A percentile compares a stretch with the other conserved stretches of the same genome.
phyloP scores from a whole-genome alignment of 2,329 filamentous ascomycete genomes.

The Trichoderma sp. region DNA sequence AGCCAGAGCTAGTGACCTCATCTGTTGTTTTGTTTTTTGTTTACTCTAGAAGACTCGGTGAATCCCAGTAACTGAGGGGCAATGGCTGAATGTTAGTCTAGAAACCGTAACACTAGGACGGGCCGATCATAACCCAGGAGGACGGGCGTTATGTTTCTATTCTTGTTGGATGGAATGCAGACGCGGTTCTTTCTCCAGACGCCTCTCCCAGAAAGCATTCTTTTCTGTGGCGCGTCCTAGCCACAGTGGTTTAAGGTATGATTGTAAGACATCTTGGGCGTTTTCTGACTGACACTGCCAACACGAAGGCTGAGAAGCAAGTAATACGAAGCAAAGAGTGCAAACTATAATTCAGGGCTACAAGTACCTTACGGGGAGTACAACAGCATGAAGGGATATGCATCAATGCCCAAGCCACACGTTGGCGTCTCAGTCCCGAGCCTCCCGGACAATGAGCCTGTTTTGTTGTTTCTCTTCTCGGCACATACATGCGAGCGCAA shows the following conservation, averaged over 20 bases:
- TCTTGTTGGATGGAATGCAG: background rate
- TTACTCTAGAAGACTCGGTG: background rate
- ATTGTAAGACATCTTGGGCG: background rate
- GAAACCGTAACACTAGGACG: background rate
- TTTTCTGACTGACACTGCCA: background rate
- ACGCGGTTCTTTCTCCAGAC: background rate
- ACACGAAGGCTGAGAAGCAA: background rate
- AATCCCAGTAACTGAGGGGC: background rate
- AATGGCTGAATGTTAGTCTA: background rate
- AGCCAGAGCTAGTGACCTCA: background rate
- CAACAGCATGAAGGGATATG: background rate
- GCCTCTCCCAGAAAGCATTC: background rate
- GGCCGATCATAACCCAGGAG: background rate
- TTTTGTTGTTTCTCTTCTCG: background rate
- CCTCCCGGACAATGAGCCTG: background rate
- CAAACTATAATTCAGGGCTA: background rate
- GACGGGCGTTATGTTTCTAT: background rate
- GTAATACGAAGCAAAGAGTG: background rate
- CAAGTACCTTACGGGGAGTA: background rate
- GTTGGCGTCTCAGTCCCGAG: background rate
- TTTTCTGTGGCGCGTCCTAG: background rate
- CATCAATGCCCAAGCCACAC: conserved; percentile 2
- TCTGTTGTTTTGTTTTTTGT: background rate
- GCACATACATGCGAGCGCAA: background rate
- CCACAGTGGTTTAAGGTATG: background rate